These are phyloP conservation scores for Acanthamoeba sp. DNA, from an alignment of 208 protist species.

Conservation along the genomic window DNA sequence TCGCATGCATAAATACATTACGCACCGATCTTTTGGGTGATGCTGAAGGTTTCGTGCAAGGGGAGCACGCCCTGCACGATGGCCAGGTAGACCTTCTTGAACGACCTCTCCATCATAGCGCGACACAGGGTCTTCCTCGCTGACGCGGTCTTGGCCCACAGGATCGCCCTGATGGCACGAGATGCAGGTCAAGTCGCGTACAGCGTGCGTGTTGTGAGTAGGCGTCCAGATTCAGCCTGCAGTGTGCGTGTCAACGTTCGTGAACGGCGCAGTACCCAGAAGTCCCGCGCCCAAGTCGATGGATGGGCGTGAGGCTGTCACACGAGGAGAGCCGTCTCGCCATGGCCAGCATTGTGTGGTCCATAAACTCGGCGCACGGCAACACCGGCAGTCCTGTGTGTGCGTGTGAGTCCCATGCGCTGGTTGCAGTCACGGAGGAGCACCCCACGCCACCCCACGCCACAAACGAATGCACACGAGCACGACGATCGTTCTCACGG, in stretches of 20 bases:
- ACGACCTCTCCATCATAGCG: not conserved
- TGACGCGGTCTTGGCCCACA: slow-evolving; percentile 12
- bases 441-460: too few relatives aligned
- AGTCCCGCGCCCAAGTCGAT: slow-evolving; percentile 15
- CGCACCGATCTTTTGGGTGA: slow-evolving; percentile 1
- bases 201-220: too few relatives aligned
- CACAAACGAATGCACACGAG: too few relatives aligned
- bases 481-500: not conserved
- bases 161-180: not conserved
- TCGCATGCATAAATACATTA: too few relatives aligned
- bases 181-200: not conserved
- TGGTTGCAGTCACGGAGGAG: not conserved
- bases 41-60: not conserved
- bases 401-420: not conserved
- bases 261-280: not conserved
- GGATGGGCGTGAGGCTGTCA: slow-evolving; percentile 19
- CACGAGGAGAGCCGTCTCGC: not conserved
- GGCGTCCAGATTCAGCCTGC: too few relatives aligned
- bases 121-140: not conserved
- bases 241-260: not conserved
- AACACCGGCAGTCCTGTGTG: slow-evolving; percentile 10
- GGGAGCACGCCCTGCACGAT: slow-evolving; percentile 12
- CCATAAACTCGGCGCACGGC: slow-evolving; percentile 3
- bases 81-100: slow-evolving; percentile 55
- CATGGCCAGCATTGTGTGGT: slow-evolving; percentile 29